Base-by-base conservation (phyloP, 2,329 filamentous ascomycete species). In the Sarocladium strictum region DNA sequence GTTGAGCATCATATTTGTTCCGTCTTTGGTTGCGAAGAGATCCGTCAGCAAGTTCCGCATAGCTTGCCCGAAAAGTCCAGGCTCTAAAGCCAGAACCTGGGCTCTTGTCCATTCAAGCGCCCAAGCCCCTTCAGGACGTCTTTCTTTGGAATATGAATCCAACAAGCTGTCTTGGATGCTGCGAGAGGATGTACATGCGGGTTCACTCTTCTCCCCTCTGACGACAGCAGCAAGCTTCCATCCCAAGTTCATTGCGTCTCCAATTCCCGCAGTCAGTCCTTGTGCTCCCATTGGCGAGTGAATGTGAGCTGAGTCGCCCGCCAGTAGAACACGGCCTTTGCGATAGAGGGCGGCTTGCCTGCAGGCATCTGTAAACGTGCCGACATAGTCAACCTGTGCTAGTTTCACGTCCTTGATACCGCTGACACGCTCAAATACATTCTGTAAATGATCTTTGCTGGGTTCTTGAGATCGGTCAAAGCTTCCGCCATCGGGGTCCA, bases 181-280 rank as follows among this genome's bases (percentile, higher is more conserved):
- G 0, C 65, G 62, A 1, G 56, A 60, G 21, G 17, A 17, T 15
- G n/a, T 10, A 11, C n/a, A 12, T 11, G 43, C 23, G 10, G 21
- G 5, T 9, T 6, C 11, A 3, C 5, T 19, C 26, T 51, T 51
- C 29, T 51, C 47, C n/a, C 23, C 27, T 35, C 17, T 33, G 0
- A 72, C 21, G 0, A 72, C 69, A 1, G 62, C 60, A 1, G 68
- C 67, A 0, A 76, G 55, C 58, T 75, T 76, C 73, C 72, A 75
- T 1, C 69, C 66, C 1, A 76, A 63, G 37, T 75, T 72, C 35
- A 70, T 64, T 0, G 65, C 73, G 54, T 76, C 73, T 10, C 65
- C 61, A 12, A 71, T 65, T 1, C 64, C 69, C 5, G 65, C 65
- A 56, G 70, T 71, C 17, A 64, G 61, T 0, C 69, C 68, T 2